phyloP scores from a whole-genome alignment of 2,329 filamentous ascomycete genomes.

The Claviceps paspali region DNA sequence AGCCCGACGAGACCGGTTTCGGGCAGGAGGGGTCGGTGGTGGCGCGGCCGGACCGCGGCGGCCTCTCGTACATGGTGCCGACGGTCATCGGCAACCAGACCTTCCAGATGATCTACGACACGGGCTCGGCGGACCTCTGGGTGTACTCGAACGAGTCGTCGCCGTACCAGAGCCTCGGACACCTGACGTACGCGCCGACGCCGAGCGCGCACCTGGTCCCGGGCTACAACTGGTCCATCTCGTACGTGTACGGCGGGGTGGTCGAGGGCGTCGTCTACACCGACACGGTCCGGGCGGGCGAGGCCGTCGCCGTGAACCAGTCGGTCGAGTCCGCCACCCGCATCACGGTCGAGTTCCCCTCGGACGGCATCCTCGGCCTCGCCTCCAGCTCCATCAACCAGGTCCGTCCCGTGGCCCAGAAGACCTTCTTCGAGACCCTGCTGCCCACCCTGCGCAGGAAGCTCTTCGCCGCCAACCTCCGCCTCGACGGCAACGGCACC shows the following conservation, averaged over 20 bases:
- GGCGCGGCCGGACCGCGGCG: too few species aligned
- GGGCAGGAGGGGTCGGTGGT: too few species aligned
- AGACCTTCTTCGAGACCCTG: background rate
- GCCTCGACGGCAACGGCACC: background rate
- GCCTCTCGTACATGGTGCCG: background rate
- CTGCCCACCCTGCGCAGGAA: background rate
- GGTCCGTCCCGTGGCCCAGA: background rate
- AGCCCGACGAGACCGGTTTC: too few species aligned
- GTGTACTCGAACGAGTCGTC: background rate
- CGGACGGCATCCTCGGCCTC: background rate
- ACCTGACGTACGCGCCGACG: background rate
- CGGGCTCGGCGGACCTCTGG: background rate
- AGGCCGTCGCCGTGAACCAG: background rate
- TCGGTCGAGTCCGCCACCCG: background rate
- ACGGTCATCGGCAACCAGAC: slow-evolving; percentile 43
- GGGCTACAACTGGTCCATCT: background rate
- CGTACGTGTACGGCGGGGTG: background rate
- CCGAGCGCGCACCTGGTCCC: background rate
- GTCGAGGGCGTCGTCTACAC: background rate
- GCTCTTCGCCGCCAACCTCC: background rate
- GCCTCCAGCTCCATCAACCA: background rate
- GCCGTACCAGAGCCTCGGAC: background rate
- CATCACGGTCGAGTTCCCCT: background rate
- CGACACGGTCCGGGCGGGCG: background rate
- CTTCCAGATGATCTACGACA: slow-evolving; percentile 16